These are phyloP conservation scores for Zymoseptoria ardabiliae DNA, from an alignment of 2,329 filamentous ascomycete species.

Conservation along the genomic window DNA sequence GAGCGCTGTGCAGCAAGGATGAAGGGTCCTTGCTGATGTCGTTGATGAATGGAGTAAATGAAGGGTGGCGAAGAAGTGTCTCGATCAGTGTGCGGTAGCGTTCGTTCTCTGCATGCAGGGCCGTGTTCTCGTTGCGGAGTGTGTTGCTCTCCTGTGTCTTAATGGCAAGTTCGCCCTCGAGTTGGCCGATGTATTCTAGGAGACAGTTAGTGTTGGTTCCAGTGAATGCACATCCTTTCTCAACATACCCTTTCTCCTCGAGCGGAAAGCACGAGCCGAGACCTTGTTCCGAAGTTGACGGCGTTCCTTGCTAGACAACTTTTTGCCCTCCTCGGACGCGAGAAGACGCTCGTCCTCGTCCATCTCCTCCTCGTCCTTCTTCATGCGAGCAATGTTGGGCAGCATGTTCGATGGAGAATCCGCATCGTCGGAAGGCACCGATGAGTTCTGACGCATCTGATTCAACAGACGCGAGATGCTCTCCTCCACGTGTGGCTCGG, in stretches of 20 bases:
- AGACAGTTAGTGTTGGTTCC: slow-evolving; percentile 42
- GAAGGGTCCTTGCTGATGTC: slow-evolving; percentile 36
- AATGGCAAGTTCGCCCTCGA: slow-evolving; percentile 78
- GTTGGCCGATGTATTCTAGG: slow-evolving; percentile 89
- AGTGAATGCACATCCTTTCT: background rate
- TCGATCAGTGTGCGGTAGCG: slow-evolving; percentile 60
- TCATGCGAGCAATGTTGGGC: slow-evolving; percentile 64
- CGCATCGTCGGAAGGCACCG: slow-evolving; percentile 43
- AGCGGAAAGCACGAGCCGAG: slow-evolving; percentile 93
- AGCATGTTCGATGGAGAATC: slow-evolving; percentile 40
- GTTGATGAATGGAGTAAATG: slow-evolving; percentile 41
- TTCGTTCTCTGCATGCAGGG: slow-evolving; percentile 56
- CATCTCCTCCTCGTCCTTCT: slow-evolving; percentile 98
- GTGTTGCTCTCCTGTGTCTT: slow-evolving; percentile 80
- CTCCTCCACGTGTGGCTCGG: slow-evolving; percentile 58
- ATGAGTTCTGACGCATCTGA: slow-evolving; percentile 75
- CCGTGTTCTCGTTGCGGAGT: slow-evolving; percentile 64
- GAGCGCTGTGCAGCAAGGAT: slow-evolving; percentile 16
- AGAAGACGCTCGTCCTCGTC: slow-evolving; percentile 91
- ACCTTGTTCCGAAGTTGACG: slow-evolving; percentile 98
- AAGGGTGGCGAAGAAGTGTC: slow-evolving; percentile 54
- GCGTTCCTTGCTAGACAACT: slow-evolving; percentile 95
- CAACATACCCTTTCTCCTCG: slow-evolving; percentile 85
- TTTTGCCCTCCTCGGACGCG: slow-evolving; percentile 97
- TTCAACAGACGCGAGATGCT: slow-evolving; percentile 89